Evolutionary conservation across 2,329 filamentous ascomycete genomes (phyloP), one percentile per base, ranked within the genome.

Genomic region (Pyrenophora tritici-repentis): DNA sequence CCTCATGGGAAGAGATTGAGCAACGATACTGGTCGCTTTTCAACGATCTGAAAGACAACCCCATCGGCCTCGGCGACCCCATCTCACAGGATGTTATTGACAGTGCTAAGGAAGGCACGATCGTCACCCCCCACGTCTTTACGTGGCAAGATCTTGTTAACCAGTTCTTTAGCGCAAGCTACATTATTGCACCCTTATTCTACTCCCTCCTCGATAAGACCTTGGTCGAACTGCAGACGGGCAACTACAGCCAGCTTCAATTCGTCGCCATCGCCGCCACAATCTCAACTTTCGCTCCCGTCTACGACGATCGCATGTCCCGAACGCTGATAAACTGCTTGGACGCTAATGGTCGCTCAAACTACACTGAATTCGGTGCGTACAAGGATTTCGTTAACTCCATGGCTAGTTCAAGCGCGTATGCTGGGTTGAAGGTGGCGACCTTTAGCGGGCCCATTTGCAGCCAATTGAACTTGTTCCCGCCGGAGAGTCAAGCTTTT

Each of bases 401-500:
- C n/a, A n/a, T n/a, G n/a, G n/a, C n/a, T n/a, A n/a, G n/a, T n/a
- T n/a, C n/a, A n/a, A 62, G 53, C 31, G 4, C 32, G 1, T 62
- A 63, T 38, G 36, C 39, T 1, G 62, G 62, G 4, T 34, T 47
- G 6, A 52, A 26, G 17, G 34, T 52, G 14, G 55, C 40, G 2
- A 37, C 29, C 1, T 36, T 49, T 6, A 58, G 47, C 29, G 55
- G 53, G 3, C 49, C 55, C 3, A 40, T 58, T 4, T 65, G 65
- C 24, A 55, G 58, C 10, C 34, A 39, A 12, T 18, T 65, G 22
- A 13, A 53, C 4, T 14, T 67, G 16, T 9, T 17, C 8, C 44
- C 60, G 7, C 65, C 62, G 3, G 39, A 61, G 13, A 64, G 50
- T 29, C 65, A 66, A 46, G n/a, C 18, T 0, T 66, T 62, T 12